Percentiles rank a stretch among this genome's conserved stretches.
phyloP scores from a whole-genome alignment of 176 grass and related monocot species.

The Aegilops umbellulata region DNA sequence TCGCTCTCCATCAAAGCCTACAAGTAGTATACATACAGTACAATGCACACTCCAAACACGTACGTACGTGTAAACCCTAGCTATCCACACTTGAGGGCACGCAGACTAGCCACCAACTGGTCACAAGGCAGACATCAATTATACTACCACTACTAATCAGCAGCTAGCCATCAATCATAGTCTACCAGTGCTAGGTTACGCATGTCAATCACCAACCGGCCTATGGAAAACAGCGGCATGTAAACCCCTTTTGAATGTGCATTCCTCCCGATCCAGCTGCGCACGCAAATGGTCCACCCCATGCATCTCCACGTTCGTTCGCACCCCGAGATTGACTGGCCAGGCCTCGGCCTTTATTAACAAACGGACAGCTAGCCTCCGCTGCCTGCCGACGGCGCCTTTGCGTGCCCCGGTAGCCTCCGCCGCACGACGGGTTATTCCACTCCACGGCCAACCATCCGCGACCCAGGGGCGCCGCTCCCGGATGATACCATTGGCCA shows the following conservation, averaged over 20 bases:
- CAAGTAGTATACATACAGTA: background rate
- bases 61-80: background rate
- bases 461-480: background rate
- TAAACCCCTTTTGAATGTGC: background rate
- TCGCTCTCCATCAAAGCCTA: background rate
- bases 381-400: background rate
- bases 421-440: background rate
- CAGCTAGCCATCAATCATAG: background rate
- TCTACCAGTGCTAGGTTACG: background rate
- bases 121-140: background rate
- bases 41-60: background rate
- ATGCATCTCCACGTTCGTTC: background rate
- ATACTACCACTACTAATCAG: background rate
- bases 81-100: background rate
- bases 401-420: slow-evolving; percentile 14
- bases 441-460: background rate
- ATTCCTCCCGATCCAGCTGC: background rate
- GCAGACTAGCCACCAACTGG: background rate
- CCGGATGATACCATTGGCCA: background rate
- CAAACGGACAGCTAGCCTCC: background rate
- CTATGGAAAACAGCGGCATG: background rate
- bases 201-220: background rate
- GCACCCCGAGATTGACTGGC: background rate
- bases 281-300: background rate
- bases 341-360: background rate